These are phyloP conservation scores for Filosporella fistucella DNA, from an alignment of 495 filamentous ascomycete species.

Conservation along the genomic window DNA sequence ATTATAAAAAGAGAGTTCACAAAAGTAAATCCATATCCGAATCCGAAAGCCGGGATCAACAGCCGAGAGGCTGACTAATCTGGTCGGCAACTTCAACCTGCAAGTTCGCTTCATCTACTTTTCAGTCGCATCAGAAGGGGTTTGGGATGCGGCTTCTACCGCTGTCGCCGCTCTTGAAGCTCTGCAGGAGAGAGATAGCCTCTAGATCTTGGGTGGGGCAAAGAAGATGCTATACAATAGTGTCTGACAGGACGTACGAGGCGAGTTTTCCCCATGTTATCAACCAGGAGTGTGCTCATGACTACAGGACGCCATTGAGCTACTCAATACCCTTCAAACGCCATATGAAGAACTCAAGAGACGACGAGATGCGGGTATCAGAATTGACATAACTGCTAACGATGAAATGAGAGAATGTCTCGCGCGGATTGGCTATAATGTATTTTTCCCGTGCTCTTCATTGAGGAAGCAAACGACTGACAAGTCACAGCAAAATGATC, in stretches of 20 bases:
- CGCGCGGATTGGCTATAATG: slow-evolving; percentile 64
- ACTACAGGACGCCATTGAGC: slow-evolving; percentile 69
- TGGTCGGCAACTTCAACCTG: too few relatives aligned
- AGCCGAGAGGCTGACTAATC: too few relatives aligned
- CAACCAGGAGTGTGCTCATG: background rate
- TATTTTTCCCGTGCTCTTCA: slow-evolving; percentile 2
- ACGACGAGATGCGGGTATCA: slow-evolving; percentile 62
- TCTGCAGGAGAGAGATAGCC: too few relatives aligned
- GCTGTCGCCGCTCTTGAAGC: too few relatives aligned
- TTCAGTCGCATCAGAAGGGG: too few relatives aligned
- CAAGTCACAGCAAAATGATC: slow-evolving; percentile 55
- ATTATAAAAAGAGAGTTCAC: too few relatives aligned
- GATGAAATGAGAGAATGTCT: slow-evolving; percentile 77
- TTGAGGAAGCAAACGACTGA: background rate
- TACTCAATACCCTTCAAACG: slow-evolving; percentile 86
- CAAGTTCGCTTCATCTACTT: too few relatives aligned
- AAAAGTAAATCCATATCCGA: too few relatives aligned
- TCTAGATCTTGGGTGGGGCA: too few relatives aligned
- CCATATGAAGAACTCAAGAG: slow-evolving; percentile 76
- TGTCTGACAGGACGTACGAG: background rate
- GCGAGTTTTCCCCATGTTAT: background rate
- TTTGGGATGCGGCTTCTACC: too few relatives aligned
- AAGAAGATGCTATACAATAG: background rate
- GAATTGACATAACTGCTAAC: slow-evolving; percentile 62
- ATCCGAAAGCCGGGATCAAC: too few relatives aligned